Evolutionary conservation across 768 basidiomycete genomes (phyloP), one percentile per base, ranked within the genome.

Genomic region (Russula lepida): DNA sequence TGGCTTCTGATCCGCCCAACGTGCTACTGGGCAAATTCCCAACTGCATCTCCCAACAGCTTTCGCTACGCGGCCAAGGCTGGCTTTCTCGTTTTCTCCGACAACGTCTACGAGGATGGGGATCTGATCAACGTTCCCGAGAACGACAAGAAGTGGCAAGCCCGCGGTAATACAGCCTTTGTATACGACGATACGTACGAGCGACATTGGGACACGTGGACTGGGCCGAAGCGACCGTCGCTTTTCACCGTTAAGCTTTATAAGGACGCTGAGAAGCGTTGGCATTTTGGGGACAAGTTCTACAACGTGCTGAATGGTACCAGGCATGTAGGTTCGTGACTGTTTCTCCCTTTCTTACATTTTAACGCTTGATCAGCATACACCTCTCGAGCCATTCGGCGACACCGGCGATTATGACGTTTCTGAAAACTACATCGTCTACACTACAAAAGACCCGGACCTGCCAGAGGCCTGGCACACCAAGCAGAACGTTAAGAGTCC

Each of bases 331-430:
- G 84, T 47, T 58, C 21, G 15, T 17, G 61, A 39, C 11, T 25
- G 35, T 37, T 27, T 21, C 3, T n/a, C 30, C 23, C 47, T 30
- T 25, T 17, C 25, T 35, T 13, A 27, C 9, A 11, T 15, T 23
- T 28, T 62, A 19, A 56, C 21, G 7, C 11, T 41, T 15, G 13
- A 30, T 13, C 30, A 91, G 89, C 78, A 81, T 69, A 72, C 78
- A 21, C 92, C 91, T 19, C 87, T 93, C 47, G 88, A 91, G 68
- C 89, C 92, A 7, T 92, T 94, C 66, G 92, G 92, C n/a, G 88
- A 84, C 47, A 80, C 82, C 1, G 84, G 87, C 62, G 86, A 94
- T 74, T 90, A 89, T 69, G 85, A 89, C 69, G 78, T 91, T 30
- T 89, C 87, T 5, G 70, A 75, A 2, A 76, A 77, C 12, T 78